Conservation (phyloP, 2,329 filamentous ascomycete genomes). For the Cryphonectria nitschkei region DNA sequence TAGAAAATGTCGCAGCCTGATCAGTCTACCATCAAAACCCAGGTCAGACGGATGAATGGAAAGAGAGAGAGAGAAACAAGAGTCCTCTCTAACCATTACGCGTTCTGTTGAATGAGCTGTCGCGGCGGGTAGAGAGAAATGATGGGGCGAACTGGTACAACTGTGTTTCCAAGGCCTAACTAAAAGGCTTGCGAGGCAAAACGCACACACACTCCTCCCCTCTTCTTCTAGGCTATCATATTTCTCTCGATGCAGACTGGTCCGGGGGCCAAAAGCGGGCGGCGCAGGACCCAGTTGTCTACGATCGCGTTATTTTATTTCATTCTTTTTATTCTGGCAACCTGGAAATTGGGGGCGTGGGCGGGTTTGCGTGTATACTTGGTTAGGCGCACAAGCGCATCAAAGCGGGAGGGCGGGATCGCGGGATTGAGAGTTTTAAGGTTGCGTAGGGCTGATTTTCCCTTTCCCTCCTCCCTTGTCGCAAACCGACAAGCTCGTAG, state of each 20-base stretch:
- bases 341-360: neutral
- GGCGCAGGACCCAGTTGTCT: neutral
- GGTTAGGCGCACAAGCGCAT: neutral
- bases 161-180: no score
- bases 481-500: no score
- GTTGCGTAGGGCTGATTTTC: conserved; percentile 24
- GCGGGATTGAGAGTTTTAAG: conserved; percentile 6
- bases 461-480: neutral
- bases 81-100: neutral
- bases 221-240: conserved; percentile 19
- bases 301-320: no score
- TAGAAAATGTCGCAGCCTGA: neutral
- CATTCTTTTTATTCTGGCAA: neutral
- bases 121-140: neutral
- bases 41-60: neutral
- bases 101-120: neutral
- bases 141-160: neutral
- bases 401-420: no score
- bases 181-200: conserved; percentile 14
- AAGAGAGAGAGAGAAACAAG: neutral
- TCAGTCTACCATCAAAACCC: neutral
- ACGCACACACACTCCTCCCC: neutral
- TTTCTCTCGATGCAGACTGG: conserved; percentile 26
- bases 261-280: conserved; percentile 9
- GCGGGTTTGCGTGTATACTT: neutral